Evolutionary conservation across 2,329 filamentous ascomycete genomes (phyloP).

Genomic region (Chaetomium sp.): DNA sequence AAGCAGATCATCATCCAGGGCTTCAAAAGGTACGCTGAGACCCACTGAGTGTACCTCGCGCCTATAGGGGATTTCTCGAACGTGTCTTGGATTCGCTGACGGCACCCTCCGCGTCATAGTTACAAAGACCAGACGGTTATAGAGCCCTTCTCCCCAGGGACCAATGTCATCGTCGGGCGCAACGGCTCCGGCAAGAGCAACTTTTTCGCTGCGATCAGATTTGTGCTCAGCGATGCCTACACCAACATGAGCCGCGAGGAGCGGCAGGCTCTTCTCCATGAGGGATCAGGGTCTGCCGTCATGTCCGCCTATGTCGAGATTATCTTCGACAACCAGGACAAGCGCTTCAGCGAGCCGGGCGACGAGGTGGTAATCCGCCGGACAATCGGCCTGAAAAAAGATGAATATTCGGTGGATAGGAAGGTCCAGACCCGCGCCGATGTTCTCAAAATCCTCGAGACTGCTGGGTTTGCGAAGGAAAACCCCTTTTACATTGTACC

Average conservation of each 20-base stretch:
- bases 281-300: constrained; percentile 95
- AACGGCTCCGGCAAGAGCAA: constrained; percentile 99
- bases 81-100: constrained; percentile 14
- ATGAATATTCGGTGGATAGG: constrained; percentile 96
- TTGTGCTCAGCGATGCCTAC: constrained; percentile 97
- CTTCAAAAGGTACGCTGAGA: constrained; percentile 80
- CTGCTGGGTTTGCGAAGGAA: constrained; percentile 92
- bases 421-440: constrained; percentile 95
- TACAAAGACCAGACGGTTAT: constrained; percentile 99
- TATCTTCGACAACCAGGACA: constrained; percentile 97
- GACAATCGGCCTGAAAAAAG: constrained; percentile 96
- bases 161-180: constrained; percentile 97
- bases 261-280: constrained; percentile 92
- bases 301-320: constrained; percentile 99
- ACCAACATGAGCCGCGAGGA: constrained; percentile 95
- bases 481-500: constrained; percentile 99
- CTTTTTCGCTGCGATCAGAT: constrained; percentile 98
- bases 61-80: background rate
- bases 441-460: constrained; percentile 93
- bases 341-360: constrained; percentile 90
- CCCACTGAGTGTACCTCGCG: background rate
- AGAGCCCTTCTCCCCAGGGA: constrained; percentile 95
- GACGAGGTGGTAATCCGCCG: constrained; percentile 88
- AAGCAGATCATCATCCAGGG: constrained; percentile 99
- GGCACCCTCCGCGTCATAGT: constrained; percentile 50